Base-by-base conservation (phyloP, 78 protist species). In the Anaeramoeba flamelloides region DNA sequence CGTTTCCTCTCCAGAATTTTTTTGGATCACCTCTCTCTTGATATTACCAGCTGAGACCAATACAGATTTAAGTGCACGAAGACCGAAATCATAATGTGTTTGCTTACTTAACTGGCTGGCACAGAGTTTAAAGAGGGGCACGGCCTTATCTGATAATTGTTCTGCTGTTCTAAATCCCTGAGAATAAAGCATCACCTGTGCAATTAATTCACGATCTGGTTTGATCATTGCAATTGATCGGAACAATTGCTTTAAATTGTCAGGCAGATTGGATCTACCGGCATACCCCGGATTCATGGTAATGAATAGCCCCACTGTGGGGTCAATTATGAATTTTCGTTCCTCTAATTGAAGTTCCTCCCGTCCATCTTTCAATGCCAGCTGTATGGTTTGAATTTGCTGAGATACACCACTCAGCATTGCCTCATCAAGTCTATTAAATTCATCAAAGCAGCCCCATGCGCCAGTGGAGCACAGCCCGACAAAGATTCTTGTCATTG, bases 321-420 rank as follows among this genome's bases (percentile, higher is more conserved):
- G 80, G 36, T 30, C 4, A n/a, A 87, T 82, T 38, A 81, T 0
- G 69, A 87, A 80, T 30, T 3, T 12, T 36, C 40, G 53, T 36
- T 83, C 89, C 2, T 87, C 84, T 3, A 91, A 86, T n/a, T 85
- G 81, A 33, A 82, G 53, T 12, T 0, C 0, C 38, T 76, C 41
- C 22, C 22, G 37, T 4, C 75, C 38, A 8, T 1, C 37, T 3
- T 77, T 76, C 1, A 85, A 32, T 26, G 83, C 82, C 30, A 64
- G 41, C 86, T 97, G 99, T 82, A 97, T 96, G 81, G 89, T 86
- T 78, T 91, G 95, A 81, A 96, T 91, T 80, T 96, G 98, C 78
- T 94, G 98, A 4, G 98, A 95, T 12, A 96, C 98, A n/a, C 97
- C 99, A 2, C 98, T 93, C 41, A 98, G 93, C 37, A 93, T 94